phyloP scores from a whole-genome alignment of 2,329 filamentous ascomycete species.

The Cordyceps pruinosa region DNA sequence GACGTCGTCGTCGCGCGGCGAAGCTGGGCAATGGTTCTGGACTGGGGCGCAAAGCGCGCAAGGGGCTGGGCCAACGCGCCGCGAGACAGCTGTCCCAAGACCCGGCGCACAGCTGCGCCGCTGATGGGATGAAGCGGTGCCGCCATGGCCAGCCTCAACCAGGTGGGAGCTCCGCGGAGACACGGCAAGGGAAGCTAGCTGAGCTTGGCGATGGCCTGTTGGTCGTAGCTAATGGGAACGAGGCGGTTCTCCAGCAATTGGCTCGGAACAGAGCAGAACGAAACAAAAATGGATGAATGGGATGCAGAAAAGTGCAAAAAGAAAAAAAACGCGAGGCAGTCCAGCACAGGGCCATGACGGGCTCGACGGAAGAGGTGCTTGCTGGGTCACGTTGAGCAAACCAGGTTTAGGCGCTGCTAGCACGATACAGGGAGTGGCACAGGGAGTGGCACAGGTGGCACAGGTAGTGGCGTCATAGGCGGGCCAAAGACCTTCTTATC shows the following conservation, averaged over 20 bases:
- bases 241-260: neutral
- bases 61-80: slow-evolving; percentile 45
- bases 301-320: neutral
- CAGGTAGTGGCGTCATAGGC: slow-evolving; percentile 12
- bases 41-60: slow-evolving; percentile 35
- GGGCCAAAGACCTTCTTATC: too few species aligned
- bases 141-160: neutral
- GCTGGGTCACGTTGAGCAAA: neutral
- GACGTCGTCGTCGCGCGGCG: neutral
- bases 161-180: neutral
- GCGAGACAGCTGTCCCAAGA: slow-evolving; percentile 29
- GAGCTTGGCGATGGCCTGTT: neutral
- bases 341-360: neutral
- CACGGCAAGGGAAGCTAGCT: neutral
- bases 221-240: neutral
- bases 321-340: neutral
- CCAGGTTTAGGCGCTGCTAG: slow-evolving; percentile 6
- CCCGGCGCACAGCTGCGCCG: neutral
- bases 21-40: neutral
- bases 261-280: neutral
- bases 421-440: slow-evolving; percentile 7
- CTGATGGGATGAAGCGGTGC: slow-evolving; percentile 8
- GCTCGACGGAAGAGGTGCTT: neutral
- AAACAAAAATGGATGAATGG: neutral
- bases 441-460: too few species aligned